These are phyloP conservation scores for Suillus variegatus DNA, from an alignment of 768 basidiomycete genomes.

Conservation along the genomic window DNA sequence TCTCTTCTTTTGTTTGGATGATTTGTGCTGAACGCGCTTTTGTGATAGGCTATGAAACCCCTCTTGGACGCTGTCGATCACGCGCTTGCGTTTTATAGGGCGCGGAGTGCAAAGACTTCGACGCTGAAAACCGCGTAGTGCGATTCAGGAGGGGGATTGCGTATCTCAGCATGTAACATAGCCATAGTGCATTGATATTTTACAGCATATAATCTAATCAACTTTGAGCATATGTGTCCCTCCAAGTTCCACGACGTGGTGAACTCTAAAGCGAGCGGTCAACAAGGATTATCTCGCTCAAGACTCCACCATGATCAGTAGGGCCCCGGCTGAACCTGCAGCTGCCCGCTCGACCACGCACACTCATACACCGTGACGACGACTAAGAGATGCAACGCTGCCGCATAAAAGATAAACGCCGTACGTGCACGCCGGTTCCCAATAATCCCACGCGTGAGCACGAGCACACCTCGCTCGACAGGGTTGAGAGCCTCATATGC, in stretches of 20 bases:
- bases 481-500: constrained; percentile 92
- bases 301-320: constrained; percentile 17
- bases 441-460: constrained; percentile 81
- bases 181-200: constrained; percentile 6
- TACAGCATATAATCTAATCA: constrained; percentile 9
- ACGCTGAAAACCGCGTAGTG: background rate
- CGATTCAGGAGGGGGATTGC: background rate
- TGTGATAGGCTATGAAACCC: constrained; percentile 71
- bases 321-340: constrained; percentile 55
- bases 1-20: background rate
- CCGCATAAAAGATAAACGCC: constrained; percentile 86
- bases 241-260: background rate
- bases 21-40: background rate
- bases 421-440: constrained; percentile 89
- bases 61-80: constrained; percentile 71
- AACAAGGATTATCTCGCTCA: background rate
- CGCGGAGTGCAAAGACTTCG: constrained; percentile 30
- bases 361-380: constrained; percentile 80
- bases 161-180: constrained; percentile 5
- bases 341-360: constrained; percentile 50
- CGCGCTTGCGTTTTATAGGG: constrained; percentile 62
- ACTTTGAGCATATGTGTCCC: background rate
- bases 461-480: constrained; percentile 84
- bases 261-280: background rate
- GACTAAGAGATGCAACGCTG: constrained; percentile 77